Evolutionary conservation across 2,329 filamentous ascomycete genomes (phyloP).

Genomic region (Ilyonectria destructans): DNA sequence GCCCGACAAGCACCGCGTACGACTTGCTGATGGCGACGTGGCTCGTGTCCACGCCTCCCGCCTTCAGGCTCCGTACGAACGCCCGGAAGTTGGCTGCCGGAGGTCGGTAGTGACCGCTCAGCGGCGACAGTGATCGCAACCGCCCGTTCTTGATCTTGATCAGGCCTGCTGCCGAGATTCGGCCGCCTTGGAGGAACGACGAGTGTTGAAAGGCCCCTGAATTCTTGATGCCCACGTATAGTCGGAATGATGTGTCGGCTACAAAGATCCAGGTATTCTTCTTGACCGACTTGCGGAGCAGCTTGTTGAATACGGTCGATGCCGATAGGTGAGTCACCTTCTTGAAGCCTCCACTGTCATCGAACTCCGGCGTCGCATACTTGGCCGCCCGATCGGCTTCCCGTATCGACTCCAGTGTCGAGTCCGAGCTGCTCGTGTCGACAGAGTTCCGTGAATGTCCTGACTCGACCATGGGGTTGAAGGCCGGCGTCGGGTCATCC

Average conservation of each 20-base stretch:
- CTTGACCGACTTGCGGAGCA: conserved; percentile 84
- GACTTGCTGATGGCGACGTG: conserved; percentile 85
- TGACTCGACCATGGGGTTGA: conserved; percentile 49
- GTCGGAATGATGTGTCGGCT: conserved; percentile 85
- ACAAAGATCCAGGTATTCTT: conserved; percentile 97
- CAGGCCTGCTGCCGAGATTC: conserved; percentile 86
- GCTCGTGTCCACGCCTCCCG: conserved; percentile 84
- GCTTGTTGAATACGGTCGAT: conserved; percentile 82
- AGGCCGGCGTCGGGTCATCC: conserved; percentile 74
- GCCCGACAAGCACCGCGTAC: conserved; percentile 85
- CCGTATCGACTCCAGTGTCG: conserved; percentile 62
- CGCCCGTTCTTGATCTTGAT: conserved; percentile 89
- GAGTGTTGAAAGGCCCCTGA: conserved; percentile 92
- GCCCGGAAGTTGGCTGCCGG: conserved; percentile 87
- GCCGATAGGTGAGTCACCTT: conserved; percentile 77
- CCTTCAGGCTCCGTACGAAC: conserved; percentile 82
- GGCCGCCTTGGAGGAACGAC: conserved; percentile 87
- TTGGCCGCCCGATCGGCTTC: conserved; percentile 75
- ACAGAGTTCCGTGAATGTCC: conserved; percentile 33
- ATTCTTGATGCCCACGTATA: conserved; percentile 93
- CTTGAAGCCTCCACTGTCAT: conserved; percentile 71
- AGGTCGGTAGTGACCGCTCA: conserved; percentile 88
- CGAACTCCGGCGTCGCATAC: conserved; percentile 76
- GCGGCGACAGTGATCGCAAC: conserved; percentile 79
- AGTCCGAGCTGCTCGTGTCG: conserved; percentile 53